Evolutionary conservation across 345 rosid species (phyloP).

Genomic region (Euclidium syriacum): DNA sequence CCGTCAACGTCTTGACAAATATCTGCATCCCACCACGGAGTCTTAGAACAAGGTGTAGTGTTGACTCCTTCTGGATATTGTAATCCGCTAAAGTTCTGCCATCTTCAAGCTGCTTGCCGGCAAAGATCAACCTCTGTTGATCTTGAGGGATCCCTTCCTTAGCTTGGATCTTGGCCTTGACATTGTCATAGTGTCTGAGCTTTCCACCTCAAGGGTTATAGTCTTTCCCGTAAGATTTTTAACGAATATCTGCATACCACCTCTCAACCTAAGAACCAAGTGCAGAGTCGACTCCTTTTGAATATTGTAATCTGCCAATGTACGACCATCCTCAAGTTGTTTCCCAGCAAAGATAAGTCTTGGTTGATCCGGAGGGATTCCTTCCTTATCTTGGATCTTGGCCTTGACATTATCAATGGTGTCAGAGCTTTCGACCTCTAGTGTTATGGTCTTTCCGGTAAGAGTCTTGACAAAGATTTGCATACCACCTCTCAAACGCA

Average conservation of each 20-base stretch:
- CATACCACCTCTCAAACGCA: background rate
- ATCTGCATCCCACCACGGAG: constrained; percentile 11
- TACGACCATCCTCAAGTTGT: constrained; percentile 4
- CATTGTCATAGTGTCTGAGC: background rate
- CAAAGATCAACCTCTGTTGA: background rate
- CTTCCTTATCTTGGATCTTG: background rate
- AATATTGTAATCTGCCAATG: constrained; percentile 13
- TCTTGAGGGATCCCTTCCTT: background rate
- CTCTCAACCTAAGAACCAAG: background rate
- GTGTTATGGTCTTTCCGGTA: background rate
- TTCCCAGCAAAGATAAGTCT: background rate
- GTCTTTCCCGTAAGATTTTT: background rate
- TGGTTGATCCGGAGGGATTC: background rate
- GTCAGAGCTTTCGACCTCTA: background rate
- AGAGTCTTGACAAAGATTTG: background rate
- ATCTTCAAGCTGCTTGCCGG: constrained; percentile 7
- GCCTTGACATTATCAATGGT: background rate
- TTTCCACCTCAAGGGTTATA: background rate
- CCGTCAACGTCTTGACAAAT: background rate
- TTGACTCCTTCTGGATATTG: constrained; percentile 22
- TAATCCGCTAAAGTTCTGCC: constrained; percentile 13
- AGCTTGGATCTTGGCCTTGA: background rate
- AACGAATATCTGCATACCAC: background rate
- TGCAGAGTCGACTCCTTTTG: constrained; percentile 5
- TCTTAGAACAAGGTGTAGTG: background rate